These are phyloP conservation scores for Chalciporus pseudorubinellus DNA, from an alignment of 768 basidiomycete species.

Conservation along the genomic window DNA sequence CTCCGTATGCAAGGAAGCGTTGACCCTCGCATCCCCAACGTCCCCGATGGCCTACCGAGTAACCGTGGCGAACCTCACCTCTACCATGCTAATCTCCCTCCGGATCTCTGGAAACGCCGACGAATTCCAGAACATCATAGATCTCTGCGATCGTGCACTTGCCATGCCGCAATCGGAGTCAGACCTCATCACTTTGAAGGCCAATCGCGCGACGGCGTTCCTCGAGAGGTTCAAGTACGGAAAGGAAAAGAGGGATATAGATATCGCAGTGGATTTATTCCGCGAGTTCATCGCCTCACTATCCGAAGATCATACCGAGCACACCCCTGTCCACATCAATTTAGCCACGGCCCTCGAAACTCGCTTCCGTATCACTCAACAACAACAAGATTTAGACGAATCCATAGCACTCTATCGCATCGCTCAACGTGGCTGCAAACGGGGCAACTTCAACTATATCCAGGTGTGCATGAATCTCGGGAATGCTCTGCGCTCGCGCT, in stretches of 20 bases:
- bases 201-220: constrained; percentile 16
- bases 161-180: neutral
- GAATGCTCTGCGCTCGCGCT: constrained; percentile 15
- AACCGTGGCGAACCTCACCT: constrained; percentile 1
- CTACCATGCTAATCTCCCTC: constrained; percentile 9
- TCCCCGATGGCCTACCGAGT: neutral
- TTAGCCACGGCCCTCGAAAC: constrained; percentile 19
- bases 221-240: constrained; percentile 7
- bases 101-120: constrained; percentile 5
- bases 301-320: constrained; percentile 10
- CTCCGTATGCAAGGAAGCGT: constrained; percentile 17
- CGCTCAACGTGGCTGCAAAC: constrained; percentile 10
- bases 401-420: constrained; percentile 17
- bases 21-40: constrained; percentile 6
- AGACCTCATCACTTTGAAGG: constrained; percentile 1
- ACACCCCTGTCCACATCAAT: constrained; percentile 5
- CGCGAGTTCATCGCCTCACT: constrained; percentile 12
- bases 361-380: constrained; percentile 9
- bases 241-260: constrained; percentile 9
- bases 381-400: constrained; percentile 21
- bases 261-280: constrained; percentile 10
- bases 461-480: constrained; percentile 13
- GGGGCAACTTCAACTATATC: constrained; percentile 7
- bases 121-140: constrained; percentile 20
- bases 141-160: constrained; percentile 20